Conservation (phyloP, 2,329 filamentous ascomycete genomes). For the Geosmithia morbida region DNA sequence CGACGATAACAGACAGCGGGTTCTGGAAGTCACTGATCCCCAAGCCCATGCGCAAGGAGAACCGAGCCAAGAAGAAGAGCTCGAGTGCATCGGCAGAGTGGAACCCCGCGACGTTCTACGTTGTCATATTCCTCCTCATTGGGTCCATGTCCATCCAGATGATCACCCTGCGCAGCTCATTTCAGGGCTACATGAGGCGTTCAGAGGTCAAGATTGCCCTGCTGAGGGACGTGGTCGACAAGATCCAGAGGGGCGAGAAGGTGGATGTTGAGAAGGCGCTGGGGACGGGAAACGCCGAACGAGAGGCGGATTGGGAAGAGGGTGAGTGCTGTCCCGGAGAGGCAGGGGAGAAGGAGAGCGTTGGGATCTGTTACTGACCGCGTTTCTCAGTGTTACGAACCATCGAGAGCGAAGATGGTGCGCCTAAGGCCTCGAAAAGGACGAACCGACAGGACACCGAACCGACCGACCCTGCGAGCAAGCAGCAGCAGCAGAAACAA, state of each 20-base stretch:
- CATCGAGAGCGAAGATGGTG: conserved; percentile 47
- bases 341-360: not conserved
- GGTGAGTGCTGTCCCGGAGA: conserved; percentile 32
- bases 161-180: conserved; percentile 66
- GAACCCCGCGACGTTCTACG: conserved; percentile 75
- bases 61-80: conserved; percentile 28
- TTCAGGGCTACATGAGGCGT: conserved; percentile 55
- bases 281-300: conserved; percentile 60
- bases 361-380: conserved; percentile 1
- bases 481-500: conserved; percentile 7
- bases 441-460: conserved; percentile 13
- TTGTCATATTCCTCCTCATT: conserved; percentile 71
- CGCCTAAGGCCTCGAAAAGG: conserved; percentile 30
- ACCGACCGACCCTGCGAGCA: conserved; percentile 8
- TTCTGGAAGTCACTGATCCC: conserved; percentile 61
- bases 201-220: conserved; percentile 67
- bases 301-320: conserved; percentile 81
- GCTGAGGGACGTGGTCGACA: conserved; percentile 61
- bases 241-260: conserved; percentile 55
- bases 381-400: conserved; percentile 41
- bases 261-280: conserved; percentile 76
- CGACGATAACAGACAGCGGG: conserved; percentile 38
- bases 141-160: conserved; percentile 94
- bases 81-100: conserved; percentile 26
- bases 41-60: conserved; percentile 42